Conservation (phyloP, 257 asterid species). For the Solanum neorickii region DNA sequence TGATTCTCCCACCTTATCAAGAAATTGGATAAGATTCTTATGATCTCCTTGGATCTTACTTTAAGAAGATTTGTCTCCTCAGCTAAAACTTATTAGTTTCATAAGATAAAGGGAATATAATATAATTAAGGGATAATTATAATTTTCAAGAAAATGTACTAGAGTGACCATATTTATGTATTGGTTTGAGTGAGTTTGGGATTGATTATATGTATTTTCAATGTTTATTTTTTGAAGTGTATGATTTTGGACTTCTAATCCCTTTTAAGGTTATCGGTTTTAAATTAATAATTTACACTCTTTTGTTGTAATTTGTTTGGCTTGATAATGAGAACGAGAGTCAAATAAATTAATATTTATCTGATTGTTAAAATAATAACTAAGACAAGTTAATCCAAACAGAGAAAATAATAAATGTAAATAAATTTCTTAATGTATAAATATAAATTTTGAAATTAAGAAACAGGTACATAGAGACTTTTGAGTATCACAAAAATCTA, state of each 20-base stretch:
- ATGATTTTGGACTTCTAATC: background rate
- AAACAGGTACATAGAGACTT: background rate
- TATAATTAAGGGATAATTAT: background rate
- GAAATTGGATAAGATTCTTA: slow-evolving; percentile 1
- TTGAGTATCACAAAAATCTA: background rate
- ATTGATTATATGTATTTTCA: background rate
- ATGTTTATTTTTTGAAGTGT: background rate
- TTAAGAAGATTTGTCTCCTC: background rate
- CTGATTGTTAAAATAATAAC: background rate
- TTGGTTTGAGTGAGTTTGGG: background rate
- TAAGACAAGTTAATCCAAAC: background rate
- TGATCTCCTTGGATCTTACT: background rate
- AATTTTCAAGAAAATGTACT: background rate
- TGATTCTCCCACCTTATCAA: background rate
- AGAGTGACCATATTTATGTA: background rate
- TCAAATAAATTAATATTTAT: background rate
- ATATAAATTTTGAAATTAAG: background rate
- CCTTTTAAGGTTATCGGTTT: background rate
- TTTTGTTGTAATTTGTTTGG: background rate
- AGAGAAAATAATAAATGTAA: background rate
- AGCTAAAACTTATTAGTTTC: background rate
- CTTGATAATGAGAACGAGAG: background rate
- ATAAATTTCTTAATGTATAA: background rate
- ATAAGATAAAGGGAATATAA: background rate
- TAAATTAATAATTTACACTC: background rate